A percentile compares a stretch with the other conserved stretches of the same genome.
Conservation (phyloP, 345 rosid species). For the Physaria fendleri region DNA sequence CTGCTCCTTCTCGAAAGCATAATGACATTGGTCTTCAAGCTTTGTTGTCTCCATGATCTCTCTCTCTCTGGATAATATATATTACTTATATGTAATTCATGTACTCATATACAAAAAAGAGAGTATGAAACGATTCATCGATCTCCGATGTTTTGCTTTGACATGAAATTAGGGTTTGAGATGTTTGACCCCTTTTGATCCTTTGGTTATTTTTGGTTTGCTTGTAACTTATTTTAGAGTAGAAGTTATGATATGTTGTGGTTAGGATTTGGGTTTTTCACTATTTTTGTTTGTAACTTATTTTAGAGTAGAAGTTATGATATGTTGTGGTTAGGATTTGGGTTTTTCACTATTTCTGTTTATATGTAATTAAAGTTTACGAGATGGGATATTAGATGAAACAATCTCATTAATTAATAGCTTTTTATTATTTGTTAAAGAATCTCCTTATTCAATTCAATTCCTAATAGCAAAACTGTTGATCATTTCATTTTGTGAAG, state of each 20-base stretch:
- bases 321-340: conserved; percentile 17
- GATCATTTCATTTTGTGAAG: neutral
- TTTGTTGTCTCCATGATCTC: conserved; percentile 52
- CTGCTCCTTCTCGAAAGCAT: conserved; percentile 92
- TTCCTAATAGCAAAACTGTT: too few species aligned
- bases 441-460: neutral
- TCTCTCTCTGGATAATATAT: conserved; percentile 13
- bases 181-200: conserved; percentile 20
- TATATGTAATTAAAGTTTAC: conserved; percentile 11
- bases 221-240: conserved; percentile 13
- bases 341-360: neutral
- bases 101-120: neutral
- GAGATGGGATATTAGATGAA: conserved; percentile 6
- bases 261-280: conserved; percentile 8
- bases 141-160: conserved; percentile 16
- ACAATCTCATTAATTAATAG: neutral
- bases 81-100: conserved; percentile 3
- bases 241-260: conserved; percentile 16
- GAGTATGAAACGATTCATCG: neutral
- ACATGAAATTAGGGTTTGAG: conserved; percentile 23
- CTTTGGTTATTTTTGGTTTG: conserved; percentile 8
- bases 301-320: conserved; percentile 6
- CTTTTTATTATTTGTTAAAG: too few species aligned
- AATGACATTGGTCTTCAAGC: conserved; percentile 58
- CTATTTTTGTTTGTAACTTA: conserved; percentile 1